Evolutionary conservation across 2,329 filamentous ascomycete genomes (phyloP).

Genomic region (Diaporthe humulicola): DNA sequence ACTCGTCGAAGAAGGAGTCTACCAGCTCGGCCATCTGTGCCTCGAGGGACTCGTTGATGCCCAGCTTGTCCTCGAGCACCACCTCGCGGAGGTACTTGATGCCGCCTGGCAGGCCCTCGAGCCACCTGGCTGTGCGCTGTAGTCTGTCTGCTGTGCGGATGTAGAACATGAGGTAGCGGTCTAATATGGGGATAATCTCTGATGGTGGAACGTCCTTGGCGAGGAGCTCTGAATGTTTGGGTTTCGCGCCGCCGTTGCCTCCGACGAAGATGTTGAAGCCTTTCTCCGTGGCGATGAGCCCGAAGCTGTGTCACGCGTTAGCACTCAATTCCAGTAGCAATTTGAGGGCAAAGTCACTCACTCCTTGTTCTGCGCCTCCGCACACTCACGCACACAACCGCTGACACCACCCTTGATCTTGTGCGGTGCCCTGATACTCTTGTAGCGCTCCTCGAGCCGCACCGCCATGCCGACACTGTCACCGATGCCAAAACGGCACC

Average conservation of each 20-base stretch:
- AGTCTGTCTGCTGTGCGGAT: constrained; percentile 93
- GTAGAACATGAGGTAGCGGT: constrained; percentile 93
- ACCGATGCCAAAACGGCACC: constrained; percentile 90
- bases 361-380: constrained; percentile 94
- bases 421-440: constrained; percentile 88
- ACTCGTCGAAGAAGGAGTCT: constrained; percentile 89
- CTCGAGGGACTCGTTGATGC: constrained; percentile 87
- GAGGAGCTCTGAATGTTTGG: constrained; percentile 83
- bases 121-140: constrained; percentile 89
- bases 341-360: constrained; percentile 53
- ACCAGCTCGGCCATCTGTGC: constrained; percentile 90
- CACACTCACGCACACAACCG: constrained; percentile 92
- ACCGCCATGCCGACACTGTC: constrained; percentile 94
- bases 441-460: constrained; percentile 89
- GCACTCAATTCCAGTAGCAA: not conserved
- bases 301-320: constrained; percentile 70
- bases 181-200: constrained; percentile 85
- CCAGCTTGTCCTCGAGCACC: constrained; percentile 86
- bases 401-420: constrained; percentile 94
- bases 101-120: constrained; percentile 86
- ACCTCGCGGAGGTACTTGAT: constrained; percentile 87
- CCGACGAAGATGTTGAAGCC: constrained; percentile 94
- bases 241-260: constrained; percentile 90
- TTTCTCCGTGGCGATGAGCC: constrained; percentile 91
- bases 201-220: constrained; percentile 88